phyloP scores from a whole-genome alignment of 2,329 filamentous ascomycete genomes.

The Pochonia chlamydosporia region DNA sequence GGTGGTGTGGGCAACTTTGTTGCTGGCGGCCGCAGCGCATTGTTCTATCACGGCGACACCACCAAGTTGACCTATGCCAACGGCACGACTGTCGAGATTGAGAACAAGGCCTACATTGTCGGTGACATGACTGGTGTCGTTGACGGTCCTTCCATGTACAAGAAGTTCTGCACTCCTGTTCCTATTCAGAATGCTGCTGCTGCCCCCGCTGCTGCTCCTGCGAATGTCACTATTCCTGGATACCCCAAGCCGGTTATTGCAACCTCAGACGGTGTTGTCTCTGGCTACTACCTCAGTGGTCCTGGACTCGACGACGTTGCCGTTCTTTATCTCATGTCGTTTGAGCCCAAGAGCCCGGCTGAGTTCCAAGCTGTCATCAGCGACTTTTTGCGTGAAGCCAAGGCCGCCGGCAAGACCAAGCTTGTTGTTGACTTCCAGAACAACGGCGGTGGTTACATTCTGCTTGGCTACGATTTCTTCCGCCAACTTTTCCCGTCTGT shows the following conservation, averaged over 20 bases:
- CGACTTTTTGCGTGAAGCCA: slow-evolving; percentile 29
- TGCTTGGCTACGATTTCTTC: slow-evolving; percentile 59
- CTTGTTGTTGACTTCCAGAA: slow-evolving; percentile 39
- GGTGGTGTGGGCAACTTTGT: slow-evolving; percentile 22
- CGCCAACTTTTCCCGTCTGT: slow-evolving; percentile 44
- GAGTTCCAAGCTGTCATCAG: slow-evolving; percentile 29
- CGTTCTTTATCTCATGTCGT: slow-evolving; percentile 19
- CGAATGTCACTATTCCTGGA: slow-evolving; percentile 5
- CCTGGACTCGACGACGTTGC: slow-evolving; percentile 28
- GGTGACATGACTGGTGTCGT: slow-evolving; percentile 21
- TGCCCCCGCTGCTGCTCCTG: background rate
- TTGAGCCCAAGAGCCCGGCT: slow-evolving; percentile 18
- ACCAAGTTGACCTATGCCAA: slow-evolving; percentile 31
- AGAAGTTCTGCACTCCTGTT: slow-evolving; percentile 24
- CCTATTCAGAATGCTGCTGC: background rate
- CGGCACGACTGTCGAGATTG: slow-evolving; percentile 22
- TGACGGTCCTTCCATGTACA: slow-evolving; percentile 27
- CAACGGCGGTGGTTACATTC: slow-evolving; percentile 54
- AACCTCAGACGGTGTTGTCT: slow-evolving; percentile 12
- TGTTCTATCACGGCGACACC: slow-evolving; percentile 23
- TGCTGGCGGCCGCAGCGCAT: slow-evolving; percentile 21
- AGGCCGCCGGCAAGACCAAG: slow-evolving; percentile 48
- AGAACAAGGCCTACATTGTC: slow-evolving; percentile 25
- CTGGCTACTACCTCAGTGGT: slow-evolving; percentile 29
- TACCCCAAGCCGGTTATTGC: slow-evolving; percentile 26